Conservation (phyloP, 1,284 basidiomycete genomes). For the Puccinia triticina region DNA sequence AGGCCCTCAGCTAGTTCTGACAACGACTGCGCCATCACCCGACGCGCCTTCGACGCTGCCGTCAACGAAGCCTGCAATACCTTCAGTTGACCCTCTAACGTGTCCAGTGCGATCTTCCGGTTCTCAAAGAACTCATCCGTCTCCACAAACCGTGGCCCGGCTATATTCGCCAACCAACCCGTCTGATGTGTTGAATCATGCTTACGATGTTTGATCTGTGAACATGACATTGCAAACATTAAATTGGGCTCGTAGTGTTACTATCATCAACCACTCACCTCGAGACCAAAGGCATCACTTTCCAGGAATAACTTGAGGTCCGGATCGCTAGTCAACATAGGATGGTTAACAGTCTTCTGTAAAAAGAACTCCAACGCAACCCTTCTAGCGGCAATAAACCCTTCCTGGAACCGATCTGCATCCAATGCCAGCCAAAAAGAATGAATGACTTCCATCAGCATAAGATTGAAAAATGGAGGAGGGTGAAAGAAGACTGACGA, state of each 20-base stretch:
- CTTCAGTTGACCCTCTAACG: conserved; percentile 83
- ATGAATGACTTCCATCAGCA: background rate
- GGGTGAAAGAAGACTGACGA: conserved; percentile 60
- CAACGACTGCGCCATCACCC: conserved; percentile 61
- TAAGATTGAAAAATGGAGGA: background rate
- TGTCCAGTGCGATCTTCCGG: conserved; percentile 81
- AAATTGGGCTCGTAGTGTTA: background rate
- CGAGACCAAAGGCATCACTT: conserved; percentile 61
- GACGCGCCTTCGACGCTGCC: conserved; percentile 74
- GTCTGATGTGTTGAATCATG: conserved; percentile 64
- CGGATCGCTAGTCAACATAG: conserved; percentile 61
- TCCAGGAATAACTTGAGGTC: conserved; percentile 62
- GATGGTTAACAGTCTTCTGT: conserved; percentile 62
- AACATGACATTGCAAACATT: background rate
- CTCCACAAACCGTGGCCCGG: conserved; percentile 85
- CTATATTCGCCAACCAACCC: conserved; percentile 71
- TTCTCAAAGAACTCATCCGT: conserved; percentile 97
- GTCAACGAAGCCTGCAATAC: conserved; percentile 83
- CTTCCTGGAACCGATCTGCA: conserved; percentile 61
- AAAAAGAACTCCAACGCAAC: conserved; percentile 61
- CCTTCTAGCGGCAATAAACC: conserved; percentile 62
- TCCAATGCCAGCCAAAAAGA: background rate
- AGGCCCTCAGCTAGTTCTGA: conserved; percentile 58
- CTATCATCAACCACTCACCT: conserved; percentile 54
- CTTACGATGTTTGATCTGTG: conserved; percentile 81